phyloP scores from a whole-genome alignment of 2,329 filamentous ascomycete genomes.

The Xylaria sp. region DNA sequence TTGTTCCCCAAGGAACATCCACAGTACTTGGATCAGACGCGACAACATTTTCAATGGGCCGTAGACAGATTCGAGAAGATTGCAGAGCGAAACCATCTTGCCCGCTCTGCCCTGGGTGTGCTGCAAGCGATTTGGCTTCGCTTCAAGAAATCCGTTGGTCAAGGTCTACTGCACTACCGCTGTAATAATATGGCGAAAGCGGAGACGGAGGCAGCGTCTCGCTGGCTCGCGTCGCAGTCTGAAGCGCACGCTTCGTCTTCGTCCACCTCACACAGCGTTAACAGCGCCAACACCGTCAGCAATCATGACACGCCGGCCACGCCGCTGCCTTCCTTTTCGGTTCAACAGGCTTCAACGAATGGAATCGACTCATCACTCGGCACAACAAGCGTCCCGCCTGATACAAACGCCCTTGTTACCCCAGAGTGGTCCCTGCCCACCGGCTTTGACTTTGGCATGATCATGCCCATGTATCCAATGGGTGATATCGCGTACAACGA shows the following conservation, averaged over 20 bases:
- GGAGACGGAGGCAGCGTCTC: slow-evolving; percentile 20
- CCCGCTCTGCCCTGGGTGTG: slow-evolving; percentile 50
- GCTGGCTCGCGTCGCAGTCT: slow-evolving; percentile 14
- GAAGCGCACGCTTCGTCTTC: slow-evolving; percentile 11
- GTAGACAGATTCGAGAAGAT: slow-evolving; percentile 55
- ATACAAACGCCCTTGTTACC: slow-evolving; percentile 20
- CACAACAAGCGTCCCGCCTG: slow-evolving; percentile 9
- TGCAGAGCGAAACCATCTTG: slow-evolving; percentile 48
- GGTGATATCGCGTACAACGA: slow-evolving; percentile 55
- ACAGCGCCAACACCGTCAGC: background rate
- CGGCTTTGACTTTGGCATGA: slow-evolving; percentile 44
- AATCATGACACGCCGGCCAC: slow-evolving; percentile 5
- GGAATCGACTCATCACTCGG: slow-evolving; percentile 22
- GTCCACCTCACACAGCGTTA: slow-evolving; percentile 5
- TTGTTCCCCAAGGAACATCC: slow-evolving; percentile 53
- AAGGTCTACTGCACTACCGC: slow-evolving; percentile 25
- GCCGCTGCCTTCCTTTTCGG: slow-evolving; percentile 7
- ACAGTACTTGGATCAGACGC: slow-evolving; percentile 41
- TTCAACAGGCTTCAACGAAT: slow-evolving; percentile 16
- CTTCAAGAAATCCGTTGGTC: slow-evolving; percentile 46
- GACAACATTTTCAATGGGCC: slow-evolving; percentile 56
- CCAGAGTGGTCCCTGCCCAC: slow-evolving; percentile 39
- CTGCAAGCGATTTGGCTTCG: slow-evolving; percentile 50
- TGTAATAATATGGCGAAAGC: slow-evolving; percentile 9
- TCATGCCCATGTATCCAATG: slow-evolving; percentile 53